Conservation (phyloP, 805 yeast species). For the Trichomonascus vanleenenianus region DNA sequence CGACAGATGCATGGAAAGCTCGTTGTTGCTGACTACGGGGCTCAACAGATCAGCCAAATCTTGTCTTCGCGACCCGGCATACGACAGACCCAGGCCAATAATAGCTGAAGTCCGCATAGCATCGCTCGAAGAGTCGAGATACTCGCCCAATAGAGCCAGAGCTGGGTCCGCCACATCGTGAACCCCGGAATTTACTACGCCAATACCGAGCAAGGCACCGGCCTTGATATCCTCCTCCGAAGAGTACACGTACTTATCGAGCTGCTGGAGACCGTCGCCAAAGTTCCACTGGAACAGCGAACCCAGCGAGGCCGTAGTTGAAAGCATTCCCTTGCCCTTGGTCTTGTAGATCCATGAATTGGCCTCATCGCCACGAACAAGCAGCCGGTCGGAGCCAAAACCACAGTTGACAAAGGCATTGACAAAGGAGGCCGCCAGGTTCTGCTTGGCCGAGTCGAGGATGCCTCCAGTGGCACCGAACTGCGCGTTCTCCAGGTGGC, state of each 20-base stretch:
- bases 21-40: constrained; percentile 76
- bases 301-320: constrained; percentile 89
- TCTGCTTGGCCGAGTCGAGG: constrained; percentile 89
- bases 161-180: constrained; percentile 96
- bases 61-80: constrained; percentile 87
- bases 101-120: constrained; percentile 73
- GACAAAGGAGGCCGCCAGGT: constrained; percentile 89
- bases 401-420: constrained; percentile 90
- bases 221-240: constrained; percentile 84
- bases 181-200: constrained; percentile 83
- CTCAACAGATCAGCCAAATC: constrained; percentile 69
- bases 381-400: constrained; percentile 74
- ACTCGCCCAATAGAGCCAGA: constrained; percentile 71
- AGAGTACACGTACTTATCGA: constrained; percentile 84
- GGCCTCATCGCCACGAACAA: constrained; percentile 60
- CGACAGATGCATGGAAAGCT: constrained; percentile 67
- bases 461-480: constrained; percentile 43
- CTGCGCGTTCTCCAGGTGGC: constrained; percentile 71
- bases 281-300: constrained; percentile 86
- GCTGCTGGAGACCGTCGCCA: constrained; percentile 77
- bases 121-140: constrained; percentile 56
- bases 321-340: constrained; percentile 82
- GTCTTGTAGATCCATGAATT: constrained; percentile 86
- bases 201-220: constrained; percentile 94
- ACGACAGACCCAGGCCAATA: constrained; percentile 87